Conservation (phyloP, 805 yeast species). For the Naumovozyma dairenensis region DNA sequence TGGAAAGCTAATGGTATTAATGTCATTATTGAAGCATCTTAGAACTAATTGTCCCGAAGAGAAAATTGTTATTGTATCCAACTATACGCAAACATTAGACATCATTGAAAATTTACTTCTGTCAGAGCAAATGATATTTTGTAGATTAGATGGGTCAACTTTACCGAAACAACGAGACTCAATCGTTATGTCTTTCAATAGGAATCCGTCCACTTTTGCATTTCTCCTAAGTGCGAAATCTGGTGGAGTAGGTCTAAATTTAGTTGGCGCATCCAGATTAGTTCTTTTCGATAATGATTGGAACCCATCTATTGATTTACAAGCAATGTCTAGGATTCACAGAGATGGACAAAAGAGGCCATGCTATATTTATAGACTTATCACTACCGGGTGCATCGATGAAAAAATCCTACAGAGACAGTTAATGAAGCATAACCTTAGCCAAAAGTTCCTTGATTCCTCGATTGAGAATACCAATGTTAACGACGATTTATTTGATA, state of each 20-base stretch:
- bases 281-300: constrained; percentile 89
- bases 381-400: constrained; percentile 86
- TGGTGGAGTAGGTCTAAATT: constrained; percentile 88
- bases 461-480: constrained; percentile 28
- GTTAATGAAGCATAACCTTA: constrained; percentile 67
- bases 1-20: constrained; percentile 60
- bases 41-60: constrained; percentile 37
- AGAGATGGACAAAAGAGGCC: constrained; percentile 83
- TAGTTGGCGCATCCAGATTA: constrained; percentile 81
- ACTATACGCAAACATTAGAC: constrained; percentile 81
- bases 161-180: constrained; percentile 54
- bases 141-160: constrained; percentile 78
- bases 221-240: constrained; percentile 80
- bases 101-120: constrained; percentile 50
- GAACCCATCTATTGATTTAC: constrained; percentile 90
- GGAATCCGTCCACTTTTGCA: constrained; percentile 38
- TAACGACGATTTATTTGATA: constrained; percentile 58
- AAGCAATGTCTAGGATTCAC: constrained; percentile 92
- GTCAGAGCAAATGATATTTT: constrained; percentile 39
- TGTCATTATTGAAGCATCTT: constrained; percentile 46
- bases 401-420: constrained; percentile 93
- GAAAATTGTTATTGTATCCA: constrained; percentile 78
- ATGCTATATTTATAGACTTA: constrained; percentile 69
- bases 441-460: constrained; percentile 55
- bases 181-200: constrained; percentile 63